Base-by-base conservation (phyloP, 2,329 filamentous ascomycete species). In the Pseudogymnoascus sp. region DNA sequence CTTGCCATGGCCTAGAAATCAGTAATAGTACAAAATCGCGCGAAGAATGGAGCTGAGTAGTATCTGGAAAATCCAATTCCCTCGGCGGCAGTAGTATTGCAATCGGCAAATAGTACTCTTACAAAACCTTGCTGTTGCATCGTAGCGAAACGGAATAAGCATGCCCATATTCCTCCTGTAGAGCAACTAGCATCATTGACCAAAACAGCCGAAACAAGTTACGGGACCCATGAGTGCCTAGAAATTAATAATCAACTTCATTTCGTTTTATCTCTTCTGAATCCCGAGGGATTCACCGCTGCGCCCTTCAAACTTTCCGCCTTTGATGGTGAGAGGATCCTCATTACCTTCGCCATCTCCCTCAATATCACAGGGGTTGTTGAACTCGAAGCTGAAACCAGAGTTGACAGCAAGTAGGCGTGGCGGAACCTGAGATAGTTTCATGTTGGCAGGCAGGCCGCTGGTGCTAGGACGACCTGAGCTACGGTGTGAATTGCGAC, bases 311-410 rank as follows among this genome's bases (percentile, higher is more conserved):
- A n/a, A 12, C 4, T 34, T 57, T 57, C 26, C n/a, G 23, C 14
- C 29, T 31, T 14, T 29, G n/a, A 34, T 57, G 8, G 14, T 34
- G 47, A 18, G 47, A 26, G 26, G 26, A 4, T 23, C 8, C n/a
- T 16, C 23, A 18, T 51, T 29, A 16, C 23, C 21, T 51, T 29
- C 23, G 45, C 14, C n/a, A 29, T 21, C 8, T 51, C 16, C 18
- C 10, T 51, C 45, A 8, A 16, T 5, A 2, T 14, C 45, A 23
- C 14, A 11, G n/a, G 23, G 47, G 47, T 54, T 26, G 23, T 29
- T 54, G 23, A 54, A 57, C 51, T 57, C 51, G n/a, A 57, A 57
- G 26, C 16, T 57, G 16, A 57, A 57, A 57, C 51, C 51, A 57
- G 29, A 34, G 26, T 57, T 57, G n/a, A 57, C 51, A 34, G 51